phyloP scores from a whole-genome alignment of 106 monocot genomes.

The Ottelia alismoides region DNA sequence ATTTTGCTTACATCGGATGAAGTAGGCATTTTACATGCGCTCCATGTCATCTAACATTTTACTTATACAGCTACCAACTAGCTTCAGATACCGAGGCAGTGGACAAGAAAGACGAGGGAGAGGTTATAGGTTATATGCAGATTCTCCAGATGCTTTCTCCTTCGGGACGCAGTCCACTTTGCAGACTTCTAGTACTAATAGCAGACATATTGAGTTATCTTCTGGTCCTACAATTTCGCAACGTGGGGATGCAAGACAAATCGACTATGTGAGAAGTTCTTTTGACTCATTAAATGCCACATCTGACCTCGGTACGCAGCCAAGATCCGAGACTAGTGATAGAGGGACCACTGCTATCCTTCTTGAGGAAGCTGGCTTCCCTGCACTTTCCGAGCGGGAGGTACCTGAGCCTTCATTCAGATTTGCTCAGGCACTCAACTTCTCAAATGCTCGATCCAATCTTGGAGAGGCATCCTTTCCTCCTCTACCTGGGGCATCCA shows the following conservation, averaged over 20 bases:
- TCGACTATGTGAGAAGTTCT: slow-evolving; percentile 13
- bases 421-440: slow-evolving; percentile 54
- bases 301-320: slow-evolving; percentile 11
- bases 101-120: slow-evolving; percentile 65
- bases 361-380: slow-evolving; percentile 73
- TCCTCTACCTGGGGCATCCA: slow-evolving; percentile 57
- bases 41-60: slow-evolving; percentile 3
- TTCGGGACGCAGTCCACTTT: slow-evolving; percentile 37
- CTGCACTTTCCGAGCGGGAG: slow-evolving; percentile 53
- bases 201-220: slow-evolving; percentile 17
- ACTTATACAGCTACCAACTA: slow-evolving; percentile 38
- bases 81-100: slow-evolving; percentile 54
- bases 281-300: slow-evolving; percentile 12
- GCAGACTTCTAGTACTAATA: slow-evolving; percentile 19
- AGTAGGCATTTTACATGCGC: no score
- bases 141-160: slow-evolving; percentile 31
- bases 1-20: background rate
- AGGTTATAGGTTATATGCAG: slow-evolving; percentile 34
- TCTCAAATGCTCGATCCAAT: slow-evolving; percentile 11
- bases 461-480: slow-evolving; percentile 73
- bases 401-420: slow-evolving; percentile 36
- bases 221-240: slow-evolving; percentile 4
- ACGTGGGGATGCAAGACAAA: slow-evolving; percentile 10
- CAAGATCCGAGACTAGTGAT: slow-evolving; percentile 2
- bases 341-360: slow-evolving; percentile 14